These are phyloP conservation scores for Basipetospora sp. DNA, from an alignment of 2,329 filamentous ascomycete genomes.

Conservation along the genomic window DNA sequence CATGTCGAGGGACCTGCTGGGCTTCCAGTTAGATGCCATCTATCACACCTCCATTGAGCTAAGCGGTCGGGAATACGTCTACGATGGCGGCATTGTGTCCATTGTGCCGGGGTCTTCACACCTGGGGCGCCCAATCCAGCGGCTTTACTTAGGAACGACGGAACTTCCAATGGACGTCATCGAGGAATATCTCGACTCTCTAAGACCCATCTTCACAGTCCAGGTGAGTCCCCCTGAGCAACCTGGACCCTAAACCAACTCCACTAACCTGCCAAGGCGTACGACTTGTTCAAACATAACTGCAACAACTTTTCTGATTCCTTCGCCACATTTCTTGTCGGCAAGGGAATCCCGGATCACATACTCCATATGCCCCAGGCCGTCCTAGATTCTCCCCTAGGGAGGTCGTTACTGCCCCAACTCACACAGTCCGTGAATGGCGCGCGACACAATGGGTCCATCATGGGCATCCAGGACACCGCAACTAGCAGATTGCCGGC, in stretches of 20 bases:
- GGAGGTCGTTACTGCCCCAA: constrained; percentile 72
- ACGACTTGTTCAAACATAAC: constrained; percentile 81
- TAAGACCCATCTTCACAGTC: constrained; percentile 68
- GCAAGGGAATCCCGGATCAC: constrained; percentile 73
- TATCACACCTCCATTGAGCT: constrained; percentile 90
- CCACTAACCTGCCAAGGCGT: constrained; percentile 39
- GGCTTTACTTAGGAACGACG: constrained; percentile 59
- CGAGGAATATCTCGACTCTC: constrained; percentile 71
- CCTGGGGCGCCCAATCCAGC: constrained; percentile 69
- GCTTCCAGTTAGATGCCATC: constrained; percentile 67
- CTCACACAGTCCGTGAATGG: constrained; percentile 36
- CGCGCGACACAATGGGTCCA: constrained; percentile 34
- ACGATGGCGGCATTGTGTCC: constrained; percentile 73
- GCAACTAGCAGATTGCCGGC: constrained; percentile 15
- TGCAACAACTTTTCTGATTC: constrained; percentile 98
- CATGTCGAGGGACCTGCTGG: constrained; percentile 37
- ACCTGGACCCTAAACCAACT: too few species aligned
- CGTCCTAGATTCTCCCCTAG: constrained; percentile 74
- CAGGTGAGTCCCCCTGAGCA: constrained; percentile 35
- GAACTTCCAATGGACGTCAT: constrained; percentile 68
- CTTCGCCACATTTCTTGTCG: constrained; percentile 75
- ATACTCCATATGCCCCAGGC: constrained; percentile 74
- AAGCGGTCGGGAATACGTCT: constrained; percentile 74
- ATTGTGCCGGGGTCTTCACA: constrained; percentile 72
- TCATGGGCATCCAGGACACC: constrained; percentile 34